Conservation (phyloP, 768 basidiomycete species). For the Hygrophoropsis aurantiaca region DNA sequence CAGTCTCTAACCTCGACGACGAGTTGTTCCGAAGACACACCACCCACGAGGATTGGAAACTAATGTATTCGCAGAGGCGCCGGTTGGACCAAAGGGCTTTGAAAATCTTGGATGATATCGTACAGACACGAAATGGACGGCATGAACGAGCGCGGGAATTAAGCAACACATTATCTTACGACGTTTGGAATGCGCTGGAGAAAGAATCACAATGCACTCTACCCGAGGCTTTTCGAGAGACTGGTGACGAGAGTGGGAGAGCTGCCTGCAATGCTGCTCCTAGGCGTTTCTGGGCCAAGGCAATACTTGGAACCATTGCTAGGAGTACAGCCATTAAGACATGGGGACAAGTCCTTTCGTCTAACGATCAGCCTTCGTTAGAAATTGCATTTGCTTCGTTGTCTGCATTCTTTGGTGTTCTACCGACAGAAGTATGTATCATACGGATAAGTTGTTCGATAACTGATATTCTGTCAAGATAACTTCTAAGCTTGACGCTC, state of each 20-base stretch:
- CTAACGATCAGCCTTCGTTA: slow-evolving; percentile 26
- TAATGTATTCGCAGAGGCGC: slow-evolving; percentile 45
- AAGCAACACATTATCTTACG: slow-evolving; percentile 42
- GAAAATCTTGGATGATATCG: slow-evolving; percentile 40
- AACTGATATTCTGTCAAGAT: slow-evolving; percentile 33
- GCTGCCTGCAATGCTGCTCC: slow-evolving; percentile 35
- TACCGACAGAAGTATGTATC: slow-evolving; percentile 40
- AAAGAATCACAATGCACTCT: slow-evolving; percentile 36
- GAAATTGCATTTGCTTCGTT: slow-evolving; percentile 49
- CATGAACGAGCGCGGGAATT: slow-evolving; percentile 39
- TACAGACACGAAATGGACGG: slow-evolving; percentile 36
- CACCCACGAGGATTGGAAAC: slow-evolving; percentile 41
- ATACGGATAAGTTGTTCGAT: not conserved
- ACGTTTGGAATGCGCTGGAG: slow-evolving; percentile 56
- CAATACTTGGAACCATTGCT: slow-evolving; percentile 44
- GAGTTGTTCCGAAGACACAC: slow-evolving; percentile 36
- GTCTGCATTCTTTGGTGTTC: slow-evolving; percentile 51
- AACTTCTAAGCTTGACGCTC: slow-evolving; percentile 34
- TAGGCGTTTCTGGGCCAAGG: slow-evolving; percentile 50
- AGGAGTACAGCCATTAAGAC: slow-evolving; percentile 37
- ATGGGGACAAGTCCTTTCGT: slow-evolving; percentile 32
- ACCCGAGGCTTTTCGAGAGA: slow-evolving; percentile 27
- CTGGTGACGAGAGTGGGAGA: slow-evolving; percentile 5
- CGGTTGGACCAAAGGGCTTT: slow-evolving; percentile 44
- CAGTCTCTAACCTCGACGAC: slow-evolving; percentile 32